Conservation (phyloP, 2,329 filamentous ascomycete species). For the Scleromitrula shiraiana region DNA sequence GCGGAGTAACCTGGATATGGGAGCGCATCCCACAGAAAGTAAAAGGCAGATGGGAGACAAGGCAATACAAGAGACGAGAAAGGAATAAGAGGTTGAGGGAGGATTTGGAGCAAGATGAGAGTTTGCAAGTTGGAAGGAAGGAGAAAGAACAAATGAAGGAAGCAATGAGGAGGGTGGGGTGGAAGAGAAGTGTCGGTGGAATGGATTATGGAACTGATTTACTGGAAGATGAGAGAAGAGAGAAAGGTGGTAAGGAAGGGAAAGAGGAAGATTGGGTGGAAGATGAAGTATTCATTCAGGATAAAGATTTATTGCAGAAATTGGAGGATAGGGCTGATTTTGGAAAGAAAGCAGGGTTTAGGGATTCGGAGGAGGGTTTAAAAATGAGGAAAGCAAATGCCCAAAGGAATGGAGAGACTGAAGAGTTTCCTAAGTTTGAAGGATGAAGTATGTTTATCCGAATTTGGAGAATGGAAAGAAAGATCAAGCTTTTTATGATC, state of each 20-base stretch:
- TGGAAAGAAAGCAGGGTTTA: neutral
- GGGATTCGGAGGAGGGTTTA: neutral
- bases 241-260: neutral
- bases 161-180: neutral
- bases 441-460: too few relatives aligned
- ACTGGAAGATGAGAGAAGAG: neutral
- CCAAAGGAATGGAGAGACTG: neutral
- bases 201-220: conserved; percentile 7
- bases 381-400: too few relatives aligned
- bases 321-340: neutral
- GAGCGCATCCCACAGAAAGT: neutral
- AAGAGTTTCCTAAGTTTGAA: conserved; percentile 6
- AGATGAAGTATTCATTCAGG: conserved; percentile 1
- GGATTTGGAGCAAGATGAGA: neutral
- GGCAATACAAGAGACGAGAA: neutral
- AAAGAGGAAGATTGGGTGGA: conserved; percentile 4
- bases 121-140: neutral
- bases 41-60: neutral
- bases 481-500: too few relatives aligned
- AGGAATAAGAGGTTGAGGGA: neutral
- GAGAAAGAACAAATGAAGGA: conserved; percentile 4
- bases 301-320: neutral
- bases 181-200: conserved; percentile 4
- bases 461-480: too few relatives aligned
- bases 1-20: neutral